Base-by-base conservation (phyloP, 140 eudicot species). In the Flaveria floridana region DNA sequence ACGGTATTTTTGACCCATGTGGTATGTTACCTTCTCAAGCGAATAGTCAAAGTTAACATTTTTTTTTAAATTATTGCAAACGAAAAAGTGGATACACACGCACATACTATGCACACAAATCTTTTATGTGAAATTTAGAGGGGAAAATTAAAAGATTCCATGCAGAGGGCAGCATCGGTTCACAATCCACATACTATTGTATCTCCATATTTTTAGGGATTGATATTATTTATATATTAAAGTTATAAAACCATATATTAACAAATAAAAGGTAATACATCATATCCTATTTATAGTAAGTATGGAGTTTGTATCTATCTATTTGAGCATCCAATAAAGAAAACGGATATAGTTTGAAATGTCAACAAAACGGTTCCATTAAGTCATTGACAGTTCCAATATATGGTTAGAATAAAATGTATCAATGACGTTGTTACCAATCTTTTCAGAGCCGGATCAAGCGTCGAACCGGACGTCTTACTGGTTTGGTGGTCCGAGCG, bases 331-430 rank as follows among this genome's bases (percentile, higher is more conserved):
- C 12, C 23, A n/a, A 55, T 55, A 55, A n/a, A 55, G 23, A 55
- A 18, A 18, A 14, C 41, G 19, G 30, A 63, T 63, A 16, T 50
- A n/a, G 79, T 64, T 18, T 52, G 46, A 76, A 76, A 57, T 52
- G 70, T 41, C 70, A 77, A 77, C 34, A 77, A 68, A 53, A 14
- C 12, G 50, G 44, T 53, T 65, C 59, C 19, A 48, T 67, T 68
- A 10, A 34, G 41, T 34, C 41, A 34, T 34, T 44, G 75, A 77
- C 46, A 26, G 50, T 44, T 44, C 50, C 50, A 9, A 44, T 44
- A 21, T 11, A 20, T 1, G 65, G 39, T 23, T 58, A 58, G 16
- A 58, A 20, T 58, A 2, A 2, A 20, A 23, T 21, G n/a, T 58
- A 58, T 58, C 23, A 8, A 58, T 58, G 37, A 21, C 34, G 65